Evolutionary conservation across 208 protist genomes (phyloP), one percentile per base, ranked within the genome.

Genomic region (Trypanosomatidae sp.): DNA sequence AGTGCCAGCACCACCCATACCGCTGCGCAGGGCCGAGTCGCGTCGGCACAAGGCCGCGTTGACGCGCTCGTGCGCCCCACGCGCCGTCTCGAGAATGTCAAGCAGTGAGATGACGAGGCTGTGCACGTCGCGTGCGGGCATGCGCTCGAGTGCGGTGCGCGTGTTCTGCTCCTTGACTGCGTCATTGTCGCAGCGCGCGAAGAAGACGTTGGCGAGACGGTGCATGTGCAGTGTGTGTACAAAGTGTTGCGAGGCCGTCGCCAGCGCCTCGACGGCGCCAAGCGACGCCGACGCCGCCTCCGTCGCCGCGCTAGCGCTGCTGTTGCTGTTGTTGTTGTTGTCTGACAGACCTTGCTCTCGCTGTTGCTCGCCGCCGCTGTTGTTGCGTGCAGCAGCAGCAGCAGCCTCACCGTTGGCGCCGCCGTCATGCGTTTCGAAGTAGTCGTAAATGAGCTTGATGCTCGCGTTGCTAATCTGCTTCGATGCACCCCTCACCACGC

Each of bases 151-250:
- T 32, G 43, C 19, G 4, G 54, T 50, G 2, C 43, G 48, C 6
- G 74, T 37, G 25, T 33, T 41, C 6, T 57, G 41, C 38, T 75
- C 66, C 13, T 51, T n/a, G n/a, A n/a, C 15, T 2, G 11, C 23
- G 6, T 33, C 25, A 3, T 50, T 43, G 1, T 3, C 33, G 0
- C 0, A 5, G 0, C 32, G 30, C 6, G 3, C 19, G 28, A 81
- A 71, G 56, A 55, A 81, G 33, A 35, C 37, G 4, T 81, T 59
- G n/a, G n/a, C n/a, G 6, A 81, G 27, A 0, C 63, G 38, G 42
- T 75, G 33, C 54, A 73, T 69, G 8, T 40, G 38, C 48, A 81
- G 53, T 1, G 59, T 54, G 57, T 81, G 67, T 13, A 72, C 56
- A 57, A 74, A 81, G 45, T 61, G 56, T 53, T 76, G 62, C 1